These are phyloP conservation scores for Colletotrichum agaves DNA, from an alignment of 2,329 filamentous ascomycete species.

Conservation along the genomic window DNA sequence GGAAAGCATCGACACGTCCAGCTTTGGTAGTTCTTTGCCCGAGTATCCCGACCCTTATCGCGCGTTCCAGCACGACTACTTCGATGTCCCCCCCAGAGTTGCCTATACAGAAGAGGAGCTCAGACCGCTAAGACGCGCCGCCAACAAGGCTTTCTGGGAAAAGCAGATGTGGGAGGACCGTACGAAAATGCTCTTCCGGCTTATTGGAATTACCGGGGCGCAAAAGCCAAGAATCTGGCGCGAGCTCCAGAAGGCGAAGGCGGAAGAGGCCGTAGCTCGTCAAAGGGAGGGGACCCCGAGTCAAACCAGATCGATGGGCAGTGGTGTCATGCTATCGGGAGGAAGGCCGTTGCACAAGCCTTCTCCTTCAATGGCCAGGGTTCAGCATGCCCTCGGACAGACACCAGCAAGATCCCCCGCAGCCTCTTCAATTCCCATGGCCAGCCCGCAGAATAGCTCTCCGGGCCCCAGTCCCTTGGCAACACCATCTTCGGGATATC, in stretches of 20 bases:
- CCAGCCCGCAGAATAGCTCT: background rate
- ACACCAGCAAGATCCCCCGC: background rate
- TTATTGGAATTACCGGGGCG: background rate
- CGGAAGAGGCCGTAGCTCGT: background rate
- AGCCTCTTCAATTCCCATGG: background rate
- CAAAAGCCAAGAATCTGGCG: background rate
- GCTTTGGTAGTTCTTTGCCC: no score
- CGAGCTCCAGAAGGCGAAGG: background rate
- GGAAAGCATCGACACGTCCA: no score
- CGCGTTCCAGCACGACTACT: background rate
- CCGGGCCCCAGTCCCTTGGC: background rate
- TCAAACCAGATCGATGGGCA: background rate
- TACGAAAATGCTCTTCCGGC: background rate
- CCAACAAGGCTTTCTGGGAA: background rate
- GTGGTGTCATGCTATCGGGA: background rate
- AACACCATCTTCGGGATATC: background rate
- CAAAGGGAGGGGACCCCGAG: background rate
- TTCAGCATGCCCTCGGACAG: background rate
- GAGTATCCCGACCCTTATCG: background rate
- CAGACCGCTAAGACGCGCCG: no score
- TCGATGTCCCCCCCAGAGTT: no score
- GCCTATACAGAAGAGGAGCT: no score
- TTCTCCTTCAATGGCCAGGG: background rate
- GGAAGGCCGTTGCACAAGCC: conserved; percentile 9
- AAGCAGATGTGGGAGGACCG: background rate